A percentile compares a stretch with the other conserved stretches of the same genome.
These are phyloP conservation scores for Actinomortierella wolfii DNA, from an alignment of 371 early-diverging fungal genomes.

Conservation along the genomic window DNA sequence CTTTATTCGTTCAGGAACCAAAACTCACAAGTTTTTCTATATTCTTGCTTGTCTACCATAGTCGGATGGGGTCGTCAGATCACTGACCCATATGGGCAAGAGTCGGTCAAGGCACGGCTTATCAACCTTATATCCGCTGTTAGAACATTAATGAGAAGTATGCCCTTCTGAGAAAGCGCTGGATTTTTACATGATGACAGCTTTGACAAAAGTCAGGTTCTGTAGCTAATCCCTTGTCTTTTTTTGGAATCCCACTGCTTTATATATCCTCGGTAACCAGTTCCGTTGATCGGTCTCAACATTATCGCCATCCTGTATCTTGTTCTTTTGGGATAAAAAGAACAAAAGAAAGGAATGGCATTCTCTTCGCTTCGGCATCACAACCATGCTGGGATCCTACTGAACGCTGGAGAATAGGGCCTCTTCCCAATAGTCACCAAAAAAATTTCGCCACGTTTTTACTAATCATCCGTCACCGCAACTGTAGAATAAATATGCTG, in stretches of 20 bases:
- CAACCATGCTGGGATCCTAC: background rate
- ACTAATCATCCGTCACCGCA: too few relatives aligned
- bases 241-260: conserved; percentile 1
- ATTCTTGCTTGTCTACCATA: conserved; percentile 62
- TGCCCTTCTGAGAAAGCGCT: conserved; percentile 35
- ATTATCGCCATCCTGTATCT: conserved; percentile 85
- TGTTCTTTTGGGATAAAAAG: conserved; percentile 73
- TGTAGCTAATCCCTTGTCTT: background rate
- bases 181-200: too few relatives aligned
- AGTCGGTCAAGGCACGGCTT: conserved; percentile 81
- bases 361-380: background rate
- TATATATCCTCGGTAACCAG: conserved; percentile 41
- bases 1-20: background rate
- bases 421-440: too few relatives aligned
- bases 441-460: too few relatives aligned
- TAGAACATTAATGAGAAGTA: conserved; percentile 90
- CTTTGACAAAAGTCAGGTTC: background rate
- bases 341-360: background rate
- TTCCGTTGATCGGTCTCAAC: conserved; percentile 86
- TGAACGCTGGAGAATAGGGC: too few relatives aligned
- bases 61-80: conserved; percentile 70
- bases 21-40: background rate
- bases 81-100: conserved; percentile 62
- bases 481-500: too few relatives aligned
- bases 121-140: conserved; percentile 91